Evolutionary conservation across 345 rosid species (phyloP), one percentile per base, ranked within the genome.

Genomic region (Acer saccharum): DNA sequence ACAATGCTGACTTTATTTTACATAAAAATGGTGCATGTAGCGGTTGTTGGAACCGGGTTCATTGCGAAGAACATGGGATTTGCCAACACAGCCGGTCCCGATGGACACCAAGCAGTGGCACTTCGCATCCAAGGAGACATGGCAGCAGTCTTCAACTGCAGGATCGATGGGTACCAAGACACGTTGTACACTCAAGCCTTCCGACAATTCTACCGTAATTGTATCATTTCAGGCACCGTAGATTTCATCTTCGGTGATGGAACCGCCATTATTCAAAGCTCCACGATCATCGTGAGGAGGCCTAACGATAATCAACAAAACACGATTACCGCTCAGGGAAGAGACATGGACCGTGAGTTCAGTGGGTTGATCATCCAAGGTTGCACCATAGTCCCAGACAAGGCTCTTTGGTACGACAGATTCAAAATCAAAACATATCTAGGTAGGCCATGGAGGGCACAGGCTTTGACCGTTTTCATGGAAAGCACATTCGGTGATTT

Each of bases 241-340:
- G 95, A 94, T 70, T 94, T 92, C 95, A 87, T 92, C 88, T 92
- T 94, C 75, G 97, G 97, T 0, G 88, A 88, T 68, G 87, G 90
- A 2, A 66, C 85, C 0, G 74, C 86, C 10, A 73, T 90, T 60
- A 88, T 92, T 81, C 97, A 94, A 60, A 90, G 87, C 90, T 92
- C 93, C n/a, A 71, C 77, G 55, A 83, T 94, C 81, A 89, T 90
- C 23, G 84, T 79, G 71, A 82, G 92, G 46, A 88, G 77, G 81
- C 89, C 89, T 8, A 84, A 74, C 39, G 69, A 78, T 0, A 80
- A 78, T 63, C 93, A 89, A 54, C 35, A 46, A 79, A 93, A 91
- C 88, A 84, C 90, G 3, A 81, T 94, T 55, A 90, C 94, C 1
- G 95, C 95, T 10, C 89, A 88, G 1, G 95, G 92, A 6, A 84